These are phyloP conservation scores for Ogataea nakhonphanomensis DNA, from an alignment of 805 yeast genomes.

Conservation along the genomic window DNA sequence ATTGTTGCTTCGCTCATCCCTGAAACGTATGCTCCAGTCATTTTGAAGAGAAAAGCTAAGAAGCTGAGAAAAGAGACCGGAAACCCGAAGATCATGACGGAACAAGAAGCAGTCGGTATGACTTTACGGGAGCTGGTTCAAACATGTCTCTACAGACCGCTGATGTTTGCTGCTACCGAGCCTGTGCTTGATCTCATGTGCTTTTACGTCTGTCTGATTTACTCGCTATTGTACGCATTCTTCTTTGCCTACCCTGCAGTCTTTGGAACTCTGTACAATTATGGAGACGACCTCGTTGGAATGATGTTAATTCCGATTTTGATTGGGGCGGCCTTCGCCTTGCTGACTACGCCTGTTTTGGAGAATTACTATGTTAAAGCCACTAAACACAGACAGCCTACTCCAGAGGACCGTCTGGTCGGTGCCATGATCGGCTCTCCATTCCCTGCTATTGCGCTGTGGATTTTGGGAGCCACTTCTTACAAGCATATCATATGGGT, in stretches of 20 bases:
- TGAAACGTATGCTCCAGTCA: conserved; percentile 88
- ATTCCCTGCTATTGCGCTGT: conserved; percentile 74
- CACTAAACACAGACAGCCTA: conserved; percentile 53
- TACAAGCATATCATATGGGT: conserved; percentile 64
- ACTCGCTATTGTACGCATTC: conserved; percentile 87
- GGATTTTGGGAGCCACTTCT: conserved; percentile 79
- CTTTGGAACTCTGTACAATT: conserved; percentile 72
- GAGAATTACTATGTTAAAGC: conserved; percentile 59
- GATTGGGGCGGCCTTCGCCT: conserved; percentile 78
- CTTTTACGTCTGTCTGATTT: conserved; percentile 81
- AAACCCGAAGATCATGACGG: conserved; percentile 81
- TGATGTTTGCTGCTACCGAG: conserved; percentile 72
- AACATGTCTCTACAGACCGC: conserved; percentile 75
- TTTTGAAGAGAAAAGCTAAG: conserved; percentile 63
- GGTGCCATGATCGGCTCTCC: conserved; percentile 85
- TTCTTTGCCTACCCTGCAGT: conserved; percentile 95
- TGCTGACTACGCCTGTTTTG: conserved; percentile 68
- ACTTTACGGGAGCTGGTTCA: conserved; percentile 64
- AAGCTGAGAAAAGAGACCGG: conserved; percentile 76
- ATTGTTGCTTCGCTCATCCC: conserved; percentile 62
- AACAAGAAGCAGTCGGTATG: conserved; percentile 82
- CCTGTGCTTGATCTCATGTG: conserved; percentile 85
- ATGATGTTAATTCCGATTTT: conserved; percentile 87
- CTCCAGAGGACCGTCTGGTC: conserved; percentile 74
- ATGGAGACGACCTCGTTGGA: conserved; percentile 74